phyloP scores from a whole-genome alignment of 2,329 filamentous ascomycete species.

The Alternaria viburni region DNA sequence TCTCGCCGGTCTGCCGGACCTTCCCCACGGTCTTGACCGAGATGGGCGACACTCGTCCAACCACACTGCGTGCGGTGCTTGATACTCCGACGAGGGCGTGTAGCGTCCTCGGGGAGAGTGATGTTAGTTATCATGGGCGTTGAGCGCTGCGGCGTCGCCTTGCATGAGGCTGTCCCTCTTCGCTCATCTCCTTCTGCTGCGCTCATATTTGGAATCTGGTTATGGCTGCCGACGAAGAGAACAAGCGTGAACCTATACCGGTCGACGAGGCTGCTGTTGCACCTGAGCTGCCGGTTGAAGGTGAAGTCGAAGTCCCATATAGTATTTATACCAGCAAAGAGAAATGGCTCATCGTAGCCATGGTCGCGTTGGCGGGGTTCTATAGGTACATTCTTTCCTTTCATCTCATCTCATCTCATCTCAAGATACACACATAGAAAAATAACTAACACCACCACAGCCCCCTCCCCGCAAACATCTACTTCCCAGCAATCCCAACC shows the following conservation, averaged over 20 bases:
- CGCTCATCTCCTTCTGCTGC: not conserved
- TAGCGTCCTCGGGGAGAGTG: not conserved
- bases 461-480: constrained; percentile 52
- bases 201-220: not conserved
- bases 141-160: not conserved
- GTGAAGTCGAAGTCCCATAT: constrained; percentile 29
- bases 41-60: constrained; percentile 7
- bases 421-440: not conserved
- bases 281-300: constrained; percentile 16
- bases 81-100: constrained; percentile 24
- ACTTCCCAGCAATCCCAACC: constrained; percentile 46
- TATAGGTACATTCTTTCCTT: constrained; percentile 26
- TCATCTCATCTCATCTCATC: too few relatives aligned
- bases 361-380: constrained; percentile 40
- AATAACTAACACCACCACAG: constrained; percentile 8
- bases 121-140: constrained; percentile 3
- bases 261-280: constrained; percentile 16
- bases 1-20: constrained; percentile 9
- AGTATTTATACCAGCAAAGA: constrained; percentile 38
- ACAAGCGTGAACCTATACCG: constrained; percentile 19
- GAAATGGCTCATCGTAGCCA: constrained; percentile 40
- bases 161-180: constrained; percentile 1
- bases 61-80: constrained; percentile 22
- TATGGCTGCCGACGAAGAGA: constrained; percentile 12
- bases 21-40: constrained; percentile 1